These are phyloP conservation scores for Fusarium compactum DNA, from an alignment of 2,329 filamentous ascomycete species.

Conservation along the genomic window DNA sequence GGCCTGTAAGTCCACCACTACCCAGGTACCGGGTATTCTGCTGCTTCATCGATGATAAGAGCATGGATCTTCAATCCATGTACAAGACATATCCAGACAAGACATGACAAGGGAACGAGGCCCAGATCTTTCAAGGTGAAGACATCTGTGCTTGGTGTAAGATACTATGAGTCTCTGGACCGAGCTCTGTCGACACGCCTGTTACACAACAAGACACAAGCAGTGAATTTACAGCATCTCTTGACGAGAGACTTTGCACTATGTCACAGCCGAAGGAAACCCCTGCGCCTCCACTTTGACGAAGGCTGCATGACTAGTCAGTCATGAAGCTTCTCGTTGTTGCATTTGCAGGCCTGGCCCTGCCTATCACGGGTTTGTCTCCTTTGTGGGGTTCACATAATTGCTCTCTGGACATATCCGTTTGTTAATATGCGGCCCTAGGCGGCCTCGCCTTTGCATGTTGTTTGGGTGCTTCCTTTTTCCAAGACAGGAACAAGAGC, in stretches of 20 bases:
- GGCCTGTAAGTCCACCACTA: slow-evolving; percentile 1
- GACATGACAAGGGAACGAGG: slow-evolving; percentile 2
- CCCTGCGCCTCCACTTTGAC: slow-evolving; percentile 12
- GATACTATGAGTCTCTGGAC: background rate
- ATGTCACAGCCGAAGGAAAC: slow-evolving; percentile 34
- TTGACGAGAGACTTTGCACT: slow-evolving; percentile 38
- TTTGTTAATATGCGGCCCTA: slow-evolving; percentile 21
- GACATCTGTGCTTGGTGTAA: slow-evolving; percentile 2
- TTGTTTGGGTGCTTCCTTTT: slow-evolving; percentile 13
- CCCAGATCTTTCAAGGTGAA: background rate
- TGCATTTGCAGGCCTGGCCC: slow-evolving; percentile 39
- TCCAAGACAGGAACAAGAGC: slow-evolving; percentile 17
- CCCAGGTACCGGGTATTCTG: slow-evolving; percentile 27
- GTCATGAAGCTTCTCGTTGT: slow-evolving; percentile 1
- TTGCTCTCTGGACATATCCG: slow-evolving; percentile 18
- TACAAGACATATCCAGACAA: slow-evolving; percentile 21
- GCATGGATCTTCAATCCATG: slow-evolving; percentile 14
- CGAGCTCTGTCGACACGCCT: slow-evolving; percentile 10
- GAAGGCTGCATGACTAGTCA: slow-evolving; percentile 4
- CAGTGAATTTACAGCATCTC: slow-evolving; percentile 24
- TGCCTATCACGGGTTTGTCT: slow-evolving; percentile 34
- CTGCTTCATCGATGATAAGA: slow-evolving; percentile 1
- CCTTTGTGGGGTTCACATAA: slow-evolving; percentile 9
- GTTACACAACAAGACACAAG: slow-evolving; percentile 35
- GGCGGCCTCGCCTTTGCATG: slow-evolving; percentile 13